Percentiles rank a stretch among this genome's conserved stretches.
Evolutionary conservation across 2,329 filamentous ascomycete genomes (phyloP).

Genomic region (Talaromyces piceae): DNA sequence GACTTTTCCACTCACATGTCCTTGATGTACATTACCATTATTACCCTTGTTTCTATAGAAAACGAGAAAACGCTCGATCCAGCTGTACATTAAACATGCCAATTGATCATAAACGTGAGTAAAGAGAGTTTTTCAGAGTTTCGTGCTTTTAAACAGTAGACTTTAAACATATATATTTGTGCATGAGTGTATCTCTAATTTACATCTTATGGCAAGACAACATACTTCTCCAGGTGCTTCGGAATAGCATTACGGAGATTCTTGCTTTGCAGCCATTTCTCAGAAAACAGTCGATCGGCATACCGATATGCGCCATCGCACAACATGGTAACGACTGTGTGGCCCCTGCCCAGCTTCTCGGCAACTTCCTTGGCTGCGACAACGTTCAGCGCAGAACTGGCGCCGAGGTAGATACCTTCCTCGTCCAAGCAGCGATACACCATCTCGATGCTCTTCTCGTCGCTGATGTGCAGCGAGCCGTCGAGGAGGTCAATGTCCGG

Average conservation of each 20-base stretch:
- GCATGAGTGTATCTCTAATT: constrained; percentile 1
- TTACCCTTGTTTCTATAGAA: neutral
- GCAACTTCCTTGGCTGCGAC: constrained; percentile 92
- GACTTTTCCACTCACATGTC: neutral
- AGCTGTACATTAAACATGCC: neutral
- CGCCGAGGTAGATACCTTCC: constrained; percentile 90
- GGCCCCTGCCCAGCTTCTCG: constrained; percentile 76
- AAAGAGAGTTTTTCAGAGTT: no score
- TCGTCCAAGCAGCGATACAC: constrained; percentile 94
- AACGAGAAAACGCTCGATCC: neutral
- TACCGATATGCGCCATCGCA: constrained; percentile 98
- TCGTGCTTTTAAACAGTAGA: no score
- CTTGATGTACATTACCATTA: neutral
- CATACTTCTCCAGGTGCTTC: constrained; percentile 81
- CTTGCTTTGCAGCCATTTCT: constrained; percentile 84
- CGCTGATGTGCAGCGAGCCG: constrained; percentile 73
- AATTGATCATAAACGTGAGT: no score
- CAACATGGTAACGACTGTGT: constrained; percentile 87
- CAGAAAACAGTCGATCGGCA: constrained; percentile 85
- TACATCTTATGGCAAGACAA: constrained; percentile 60
- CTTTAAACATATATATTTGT: neutral
- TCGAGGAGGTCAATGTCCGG: constrained; percentile 80
- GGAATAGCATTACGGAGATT: constrained; percentile 74
- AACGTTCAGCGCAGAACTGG: constrained; percentile 89
- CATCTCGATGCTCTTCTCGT: constrained; percentile 96